phyloP scores from a whole-genome alignment of 345 rosid genomes.

The Clarkia xantiana region DNA sequence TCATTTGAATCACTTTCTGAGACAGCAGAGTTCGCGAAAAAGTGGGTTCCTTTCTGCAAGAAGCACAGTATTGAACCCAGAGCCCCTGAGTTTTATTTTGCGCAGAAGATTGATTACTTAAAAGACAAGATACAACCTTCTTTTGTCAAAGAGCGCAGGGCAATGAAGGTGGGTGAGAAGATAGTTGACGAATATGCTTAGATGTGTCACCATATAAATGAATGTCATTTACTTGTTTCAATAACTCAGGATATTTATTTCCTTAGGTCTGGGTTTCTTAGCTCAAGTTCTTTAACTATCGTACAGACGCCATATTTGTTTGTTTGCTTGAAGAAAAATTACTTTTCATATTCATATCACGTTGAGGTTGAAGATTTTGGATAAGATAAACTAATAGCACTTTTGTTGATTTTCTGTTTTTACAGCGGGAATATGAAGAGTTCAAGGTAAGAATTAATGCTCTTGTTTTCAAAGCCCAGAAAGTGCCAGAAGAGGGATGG shows the following conservation, averaged over 20 bases:
- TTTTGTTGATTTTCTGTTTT: conserved; percentile 1
- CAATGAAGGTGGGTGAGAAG: conserved; percentile 54
- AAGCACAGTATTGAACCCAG: conserved; percentile 89
- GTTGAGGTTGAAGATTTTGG: background rate
- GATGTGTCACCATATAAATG: too few species aligned
- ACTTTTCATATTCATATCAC: background rate
- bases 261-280: too few species aligned
- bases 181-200: too few species aligned
- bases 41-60: conserved; percentile 98
- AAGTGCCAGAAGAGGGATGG: conserved; percentile 99
- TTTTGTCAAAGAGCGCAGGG: conserved; percentile 89
- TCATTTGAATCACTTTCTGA: conserved; percentile 93
- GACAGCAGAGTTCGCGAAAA: conserved; percentile 91
- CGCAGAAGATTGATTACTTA: conserved; percentile 84
- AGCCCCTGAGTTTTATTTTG: conserved; percentile 92
- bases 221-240: too few species aligned
- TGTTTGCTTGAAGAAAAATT: background rate
- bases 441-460: conserved; percentile 99
- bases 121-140: conserved; percentile 94
- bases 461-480: conserved; percentile 95
- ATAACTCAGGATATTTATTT: too few species aligned
- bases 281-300: too few species aligned
- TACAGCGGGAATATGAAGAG: conserved; percentile 97
- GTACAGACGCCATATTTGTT: too few species aligned
- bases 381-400: background rate